phyloP scores from a whole-genome alignment of 768 basidiomycete species.

The Mycena rebaudengoi region DNA sequence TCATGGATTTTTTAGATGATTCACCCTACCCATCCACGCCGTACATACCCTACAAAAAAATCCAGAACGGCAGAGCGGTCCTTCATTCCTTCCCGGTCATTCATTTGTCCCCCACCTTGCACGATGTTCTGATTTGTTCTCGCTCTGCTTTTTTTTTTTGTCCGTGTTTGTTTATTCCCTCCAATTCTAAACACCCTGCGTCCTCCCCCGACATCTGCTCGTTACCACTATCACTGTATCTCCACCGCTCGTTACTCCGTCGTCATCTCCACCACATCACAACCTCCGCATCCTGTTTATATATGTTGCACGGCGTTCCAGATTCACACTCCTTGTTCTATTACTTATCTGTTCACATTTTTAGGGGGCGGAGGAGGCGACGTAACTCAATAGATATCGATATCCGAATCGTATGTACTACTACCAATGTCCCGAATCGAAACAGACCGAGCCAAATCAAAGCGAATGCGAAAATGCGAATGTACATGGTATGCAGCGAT shows the following conservation, averaged over 20 bases:
- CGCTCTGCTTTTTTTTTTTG: slow-evolving; percentile 4
- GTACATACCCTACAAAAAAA: too few relatives aligned
- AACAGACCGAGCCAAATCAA: too few relatives aligned
- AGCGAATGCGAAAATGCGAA: not conserved
- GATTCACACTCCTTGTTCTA: slow-evolving; percentile 1
- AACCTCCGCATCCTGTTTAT: slow-evolving; percentile 1
- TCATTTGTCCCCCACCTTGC: not conserved
- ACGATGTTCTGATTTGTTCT: not conserved
- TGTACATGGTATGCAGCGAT: not conserved
- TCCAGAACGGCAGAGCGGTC: too few relatives aligned
- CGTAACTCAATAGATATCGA: not conserved
- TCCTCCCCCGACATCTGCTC: not conserved
- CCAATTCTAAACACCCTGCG: slow-evolving; percentile 11
- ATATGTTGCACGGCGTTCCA: too few relatives aligned
- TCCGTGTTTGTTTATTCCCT: slow-evolving; percentile 17
- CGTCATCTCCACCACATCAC: not conserved
- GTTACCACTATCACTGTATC: too few relatives aligned
- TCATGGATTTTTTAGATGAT: slow-evolving; percentile 7
- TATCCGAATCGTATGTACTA: slow-evolving; percentile 21
- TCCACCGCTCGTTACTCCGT: not conserved
- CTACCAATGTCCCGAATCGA: not conserved
- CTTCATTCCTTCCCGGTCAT: not conserved
- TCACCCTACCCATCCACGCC: not conserved
- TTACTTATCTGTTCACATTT: not conserved
- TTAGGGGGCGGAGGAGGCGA: slow-evolving; percentile 6